Base-by-base conservation (phyloP, 2,329 filamentous ascomycete genomes). In the Fusarium burgessii region DNA sequence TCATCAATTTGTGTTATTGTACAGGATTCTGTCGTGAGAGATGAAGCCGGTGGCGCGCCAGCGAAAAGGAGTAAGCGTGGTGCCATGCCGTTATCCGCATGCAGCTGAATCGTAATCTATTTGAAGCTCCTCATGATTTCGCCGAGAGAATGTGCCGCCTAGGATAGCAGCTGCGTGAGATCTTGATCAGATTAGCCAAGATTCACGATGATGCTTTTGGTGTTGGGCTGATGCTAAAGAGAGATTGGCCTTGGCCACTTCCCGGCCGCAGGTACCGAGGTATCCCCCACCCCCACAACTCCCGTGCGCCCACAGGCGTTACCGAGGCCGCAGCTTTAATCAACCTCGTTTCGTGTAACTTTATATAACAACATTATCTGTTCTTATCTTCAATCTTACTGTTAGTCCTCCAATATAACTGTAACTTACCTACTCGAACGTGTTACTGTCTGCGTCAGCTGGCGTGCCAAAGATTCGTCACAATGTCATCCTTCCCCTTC, bases 401-500 rank as follows among this genome's bases (percentile, higher is more conserved):
- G 6, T 23, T 17, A 35, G 10, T 43, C 14, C 10, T 29, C 38
- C 18, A 12, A 20, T 32, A 17, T 7, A 4, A 10, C 14, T 52
- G 17, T 15, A 5, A 5, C 14, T n/a, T n/a, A n/a, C 20, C n/a
- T 35, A 14, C 17, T 18, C 5, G 9, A 14, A 6, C 6, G 4
- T 6, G 3, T 6, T 10, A 32, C 7, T 20, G 4, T 14, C 11
- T 15, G 6, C n/a, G 9, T 12, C 17, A 49, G 13, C 35, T 41
- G 10, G 23, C 18, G 45, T 20, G 10, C 18, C 17, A 20, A n/a
- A 20, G 0, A 17, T 36, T 25, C 32, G 15, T 27, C 56, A 57
- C 18, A 54, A 76, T 75, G 74, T 73, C 78, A 36, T 74, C 76
- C 47, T 68, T 67, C 27, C 40, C 76, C 27, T 93, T 93, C 82